Conservation (phyloP, 225 moss, liverwort and hornwort species). For the Marchantia polymorpha region DNA sequence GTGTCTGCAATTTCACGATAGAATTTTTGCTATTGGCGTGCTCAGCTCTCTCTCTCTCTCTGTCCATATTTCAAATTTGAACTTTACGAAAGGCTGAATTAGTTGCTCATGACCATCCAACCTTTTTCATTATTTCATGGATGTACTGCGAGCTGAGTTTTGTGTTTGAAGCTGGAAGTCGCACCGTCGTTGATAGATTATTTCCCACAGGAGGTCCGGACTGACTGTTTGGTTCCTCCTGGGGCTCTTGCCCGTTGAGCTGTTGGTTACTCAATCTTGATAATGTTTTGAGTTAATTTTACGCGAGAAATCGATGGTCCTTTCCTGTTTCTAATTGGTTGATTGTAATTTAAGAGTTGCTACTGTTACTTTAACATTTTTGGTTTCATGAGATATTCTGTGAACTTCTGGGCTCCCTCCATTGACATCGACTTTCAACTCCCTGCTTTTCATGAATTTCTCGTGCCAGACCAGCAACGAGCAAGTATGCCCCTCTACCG, state of each 20-base stretch:
- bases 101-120: too few species aligned
- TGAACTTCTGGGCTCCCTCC: too few species aligned
- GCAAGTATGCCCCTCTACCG: constrained; percentile 84
- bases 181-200: too few species aligned
- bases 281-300: neutral
- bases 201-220: too few species aligned
- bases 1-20: neutral
- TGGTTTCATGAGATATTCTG: too few species aligned
- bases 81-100: neutral
- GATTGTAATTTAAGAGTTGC: too few species aligned
- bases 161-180: too few species aligned
- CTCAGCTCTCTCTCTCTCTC: neutral
- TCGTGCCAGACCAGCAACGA: constrained; percentile 57
- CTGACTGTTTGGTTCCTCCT: neutral
- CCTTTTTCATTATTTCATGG: too few species aligned
- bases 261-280: neutral
- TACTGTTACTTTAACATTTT: too few species aligned
- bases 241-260: neutral
- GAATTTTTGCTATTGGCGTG: neutral
- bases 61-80: neutral
- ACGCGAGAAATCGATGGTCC: too few species aligned
- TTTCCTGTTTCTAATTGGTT: too few species aligned
- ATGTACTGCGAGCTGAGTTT: too few species aligned
- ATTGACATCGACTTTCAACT: neutral
- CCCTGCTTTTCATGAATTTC: neutral